Evolutionary conservation across 331 rosid species (phyloP).

Genomic region (Ulmus americana): DNA sequence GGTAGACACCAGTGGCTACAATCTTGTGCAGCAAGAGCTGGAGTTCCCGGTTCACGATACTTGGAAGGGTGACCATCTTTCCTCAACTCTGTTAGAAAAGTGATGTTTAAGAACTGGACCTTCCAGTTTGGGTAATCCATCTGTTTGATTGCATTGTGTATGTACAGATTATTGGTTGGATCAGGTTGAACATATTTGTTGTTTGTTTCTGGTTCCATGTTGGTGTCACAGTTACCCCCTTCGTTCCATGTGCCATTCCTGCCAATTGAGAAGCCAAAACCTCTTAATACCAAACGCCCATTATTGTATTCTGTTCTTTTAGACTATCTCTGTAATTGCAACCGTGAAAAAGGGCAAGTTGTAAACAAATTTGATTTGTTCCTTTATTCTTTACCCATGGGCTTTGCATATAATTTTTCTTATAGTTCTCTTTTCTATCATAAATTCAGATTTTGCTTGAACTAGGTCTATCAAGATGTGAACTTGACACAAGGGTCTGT

Average conservation of each 20-base stretch:
- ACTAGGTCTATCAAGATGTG: no score
- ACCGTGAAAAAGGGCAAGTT: neutral
- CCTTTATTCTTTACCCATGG: neutral
- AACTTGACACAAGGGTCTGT: no score
- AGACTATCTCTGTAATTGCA: no score
- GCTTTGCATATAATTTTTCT: neutral
- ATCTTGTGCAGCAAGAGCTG: constrained; percentile 69
- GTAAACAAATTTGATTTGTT: neutral
- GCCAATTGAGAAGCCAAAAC: constrained; percentile 29
- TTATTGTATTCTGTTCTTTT: neutral
- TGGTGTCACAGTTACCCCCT: constrained; percentile 54
- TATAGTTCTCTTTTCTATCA: neutral
- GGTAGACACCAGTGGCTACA: constrained; percentile 98
- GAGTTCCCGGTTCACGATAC: constrained; percentile 68
- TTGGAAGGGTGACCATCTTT: constrained; percentile 91
- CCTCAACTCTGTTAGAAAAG: constrained; percentile 70
- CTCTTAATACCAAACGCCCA: neutral
- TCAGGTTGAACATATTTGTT: constrained; percentile 40
- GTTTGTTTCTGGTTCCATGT: constrained; percentile 52
- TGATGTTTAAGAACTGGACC: constrained; percentile 68
- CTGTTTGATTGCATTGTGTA: constrained; percentile 52
- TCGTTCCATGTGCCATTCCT: constrained; percentile 77
- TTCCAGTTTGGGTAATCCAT: constrained; percentile 50
- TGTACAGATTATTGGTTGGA: constrained; percentile 45
- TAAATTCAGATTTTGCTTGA: no score